Evolutionary conservation across 192 early-diverging fungal species (phyloP).

Genomic region (Ramicandelaber brevisporus): DNA sequence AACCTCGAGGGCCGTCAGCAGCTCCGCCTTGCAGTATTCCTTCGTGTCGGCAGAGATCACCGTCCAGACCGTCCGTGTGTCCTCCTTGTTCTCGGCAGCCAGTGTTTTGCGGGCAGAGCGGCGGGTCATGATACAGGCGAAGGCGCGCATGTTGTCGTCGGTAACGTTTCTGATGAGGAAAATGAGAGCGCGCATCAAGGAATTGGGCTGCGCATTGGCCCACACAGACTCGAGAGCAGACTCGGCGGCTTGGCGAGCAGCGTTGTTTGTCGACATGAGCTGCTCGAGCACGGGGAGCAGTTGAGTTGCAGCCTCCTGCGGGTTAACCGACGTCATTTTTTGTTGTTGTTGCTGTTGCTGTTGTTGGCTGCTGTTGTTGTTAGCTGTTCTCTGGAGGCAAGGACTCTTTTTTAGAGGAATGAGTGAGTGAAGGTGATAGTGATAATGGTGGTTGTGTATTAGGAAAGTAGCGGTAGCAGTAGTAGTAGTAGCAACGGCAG

Average conservation of each 20-base stretch:
- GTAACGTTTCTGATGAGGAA: conserved; percentile 20
- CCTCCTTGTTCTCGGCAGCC: conserved; percentile 15
- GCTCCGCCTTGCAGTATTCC: conserved; percentile 38
- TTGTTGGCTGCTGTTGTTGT: no score
- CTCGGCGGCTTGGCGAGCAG: conserved; percentile 32
- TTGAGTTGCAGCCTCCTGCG: background rate
- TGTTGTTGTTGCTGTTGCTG: no score
- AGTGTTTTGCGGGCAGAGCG: conserved; percentile 25
- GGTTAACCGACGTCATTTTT: no score
- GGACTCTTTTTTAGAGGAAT: no score
- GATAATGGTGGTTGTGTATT: no score
- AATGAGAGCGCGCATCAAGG: conserved; percentile 27
- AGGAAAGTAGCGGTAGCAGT: no score
- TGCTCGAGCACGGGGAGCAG: conserved; percentile 1
- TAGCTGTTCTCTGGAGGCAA: no score
- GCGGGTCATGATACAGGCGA: conserved; percentile 40
- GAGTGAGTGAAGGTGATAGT: no score
- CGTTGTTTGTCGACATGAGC: conserved; percentile 29
- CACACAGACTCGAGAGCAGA: conserved; percentile 26
- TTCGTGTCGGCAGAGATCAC: conserved; percentile 34
- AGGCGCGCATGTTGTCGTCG: conserved; percentile 27
- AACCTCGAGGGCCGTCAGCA: conserved; percentile 50
- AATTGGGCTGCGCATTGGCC: conserved; percentile 26
- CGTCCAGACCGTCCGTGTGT: conserved; percentile 42
- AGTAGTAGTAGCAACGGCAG: no score